Percentiles rank a stretch among this genome's conserved stretches.
phyloP scores from a whole-genome alignment of 352 stramenopile genomes.

The Phytophthora palmivora region DNA sequence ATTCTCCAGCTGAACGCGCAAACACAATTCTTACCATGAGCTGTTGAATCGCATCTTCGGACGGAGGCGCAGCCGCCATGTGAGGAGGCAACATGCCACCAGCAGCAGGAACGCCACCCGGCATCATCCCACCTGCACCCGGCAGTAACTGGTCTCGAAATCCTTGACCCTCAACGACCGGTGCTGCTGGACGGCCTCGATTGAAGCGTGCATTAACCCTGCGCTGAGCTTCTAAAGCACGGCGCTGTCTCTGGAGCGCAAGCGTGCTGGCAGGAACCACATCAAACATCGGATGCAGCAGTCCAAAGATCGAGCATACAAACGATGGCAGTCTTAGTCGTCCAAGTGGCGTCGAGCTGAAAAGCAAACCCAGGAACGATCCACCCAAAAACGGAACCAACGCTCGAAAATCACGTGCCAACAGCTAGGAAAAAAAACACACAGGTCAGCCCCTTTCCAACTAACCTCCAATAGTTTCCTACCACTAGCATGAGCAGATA shows the following conservation, averaged over 20 bases:
- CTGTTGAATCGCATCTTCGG: constrained; percentile 81
- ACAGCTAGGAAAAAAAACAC: constrained; percentile 48
- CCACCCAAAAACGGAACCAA: constrained; percentile 71
- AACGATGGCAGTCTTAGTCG: constrained; percentile 78
- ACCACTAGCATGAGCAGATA: constrained; percentile 76
- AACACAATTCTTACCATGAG: constrained; percentile 58
- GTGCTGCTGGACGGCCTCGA: constrained; percentile 30
- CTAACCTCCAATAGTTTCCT: constrained; percentile 17
- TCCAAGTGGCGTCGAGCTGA: constrained; percentile 74
- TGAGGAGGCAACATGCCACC: constrained; percentile 62
- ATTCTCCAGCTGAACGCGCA: constrained; percentile 2
- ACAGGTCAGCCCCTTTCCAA: constrained; percentile 3
- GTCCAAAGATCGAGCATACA: constrained; percentile 64
- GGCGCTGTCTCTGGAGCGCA: constrained; percentile 76
- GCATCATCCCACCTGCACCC: constrained; percentile 54
- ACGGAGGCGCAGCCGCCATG: constrained; percentile 65
- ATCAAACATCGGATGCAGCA: constrained; percentile 82
- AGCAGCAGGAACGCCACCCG: constrained; percentile 24
- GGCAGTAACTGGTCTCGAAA: constrained; percentile 87
- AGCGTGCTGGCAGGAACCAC: constrained; percentile 73
- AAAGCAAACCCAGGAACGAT: constrained; percentile 66
- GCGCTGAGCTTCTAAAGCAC: constrained; percentile 73
- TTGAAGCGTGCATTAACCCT: constrained; percentile 65
- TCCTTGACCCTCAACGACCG: constrained; percentile 54
- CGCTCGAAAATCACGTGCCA: constrained; percentile 59